A percentile compares a stretch with the other conserved stretches of the same genome.
Evolutionary conservation across 768 basidiomycete species (phyloP).

Genomic region (Goffeauzyma gilvescens): DNA sequence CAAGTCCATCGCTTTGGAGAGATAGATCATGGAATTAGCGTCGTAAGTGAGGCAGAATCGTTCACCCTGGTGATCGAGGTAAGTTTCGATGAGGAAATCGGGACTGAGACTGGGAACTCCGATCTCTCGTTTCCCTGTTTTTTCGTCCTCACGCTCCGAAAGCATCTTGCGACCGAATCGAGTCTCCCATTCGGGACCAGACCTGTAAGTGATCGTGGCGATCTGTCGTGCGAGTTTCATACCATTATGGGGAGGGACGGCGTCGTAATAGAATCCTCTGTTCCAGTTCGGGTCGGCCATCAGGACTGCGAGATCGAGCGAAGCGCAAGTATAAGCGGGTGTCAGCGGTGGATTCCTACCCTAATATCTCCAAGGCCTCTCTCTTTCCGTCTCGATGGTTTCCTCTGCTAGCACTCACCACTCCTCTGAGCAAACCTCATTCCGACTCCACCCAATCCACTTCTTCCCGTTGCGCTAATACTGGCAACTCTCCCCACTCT

Average conservation of each 20-base stretch:
- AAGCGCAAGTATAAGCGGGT: conserved; percentile 3
- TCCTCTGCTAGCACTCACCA: conserved; percentile 53
- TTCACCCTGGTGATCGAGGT: conserved; percentile 92
- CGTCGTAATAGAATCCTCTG: conserved; percentile 90
- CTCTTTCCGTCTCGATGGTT: too few relatives aligned
- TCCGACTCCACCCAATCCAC: conserved; percentile 76
- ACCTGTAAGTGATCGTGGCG: conserved; percentile 95
- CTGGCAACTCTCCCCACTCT: conserved; percentile 77
- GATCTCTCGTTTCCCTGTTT: conserved; percentile 13
- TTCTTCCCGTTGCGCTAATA: conserved; percentile 86
- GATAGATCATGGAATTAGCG: conserved; percentile 94
- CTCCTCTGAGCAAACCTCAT: conserved; percentile 93
- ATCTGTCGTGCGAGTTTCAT: conserved; percentile 99
- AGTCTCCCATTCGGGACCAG: conserved; percentile 96
- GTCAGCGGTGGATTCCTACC: too few relatives aligned
- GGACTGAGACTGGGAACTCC: conserved; percentile 63
- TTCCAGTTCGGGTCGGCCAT: conserved; percentile 99
- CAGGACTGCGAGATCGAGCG: conserved; percentile 47
- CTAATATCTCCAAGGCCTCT: too few relatives aligned
- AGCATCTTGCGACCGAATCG: conserved; percentile 60
- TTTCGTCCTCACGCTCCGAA: conserved; percentile 17
- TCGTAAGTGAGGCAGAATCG: conserved; percentile 97
- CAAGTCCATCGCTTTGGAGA: conserved; percentile 97
- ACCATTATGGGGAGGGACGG: conserved; percentile 83
- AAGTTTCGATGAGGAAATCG: conserved; percentile 95